Base-by-base conservation (phyloP, 306 rosid species). In the Acacia confusa region DNA sequence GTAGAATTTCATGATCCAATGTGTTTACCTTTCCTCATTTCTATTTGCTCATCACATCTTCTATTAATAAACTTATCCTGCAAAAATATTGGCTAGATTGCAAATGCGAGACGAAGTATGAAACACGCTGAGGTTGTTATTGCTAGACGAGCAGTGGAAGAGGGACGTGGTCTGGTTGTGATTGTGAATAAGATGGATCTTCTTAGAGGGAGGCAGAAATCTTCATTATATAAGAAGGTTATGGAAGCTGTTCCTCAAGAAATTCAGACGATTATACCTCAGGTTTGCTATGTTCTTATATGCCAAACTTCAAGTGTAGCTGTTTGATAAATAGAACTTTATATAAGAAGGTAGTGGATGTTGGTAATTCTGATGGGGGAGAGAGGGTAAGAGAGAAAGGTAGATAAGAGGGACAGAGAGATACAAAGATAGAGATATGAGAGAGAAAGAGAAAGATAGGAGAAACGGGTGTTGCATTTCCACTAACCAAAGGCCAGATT, bases 141-240 rank as follows among this genome's bases (percentile, higher is more conserved):
- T 81, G 99, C 97, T 65, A 92, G 99, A 90, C 90, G 89, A 57
- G 98, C 97, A 6, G 89, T 95, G 77, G 99, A 95, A 91, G 99
- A 95, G 88, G 99, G 96, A 30, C 97, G 99, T 28, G 99, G 97
- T 57, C 85, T 95, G 87, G 96, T 95, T 84, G 94, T 95, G 84
- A 90, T 95, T 84, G 99, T 95, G 86, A 95, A 95, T 92, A 95
- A 95, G 88, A 93, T 95, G 99, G 96, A 95, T 84, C 95, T 93
- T 82, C 86, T 93, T 41, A 93, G 92, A 75, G 93, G 92, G 27
- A 89, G 78, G 82, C 13, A 81, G 28, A 84, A 88, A 75, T 78
- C 86, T 70, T 81, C 53, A 71, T 82, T 87, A 44, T 89, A 72
- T 78, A 88, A 87, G 79, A 89, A 90, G 83, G 91, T 95, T 67